A percentile compares a stretch with the other conserved stretches of the same genome.
Evolutionary conservation across 2,329 filamentous ascomycete genomes (phyloP).

Genomic region (Ceratocystis albifundus): DNA sequence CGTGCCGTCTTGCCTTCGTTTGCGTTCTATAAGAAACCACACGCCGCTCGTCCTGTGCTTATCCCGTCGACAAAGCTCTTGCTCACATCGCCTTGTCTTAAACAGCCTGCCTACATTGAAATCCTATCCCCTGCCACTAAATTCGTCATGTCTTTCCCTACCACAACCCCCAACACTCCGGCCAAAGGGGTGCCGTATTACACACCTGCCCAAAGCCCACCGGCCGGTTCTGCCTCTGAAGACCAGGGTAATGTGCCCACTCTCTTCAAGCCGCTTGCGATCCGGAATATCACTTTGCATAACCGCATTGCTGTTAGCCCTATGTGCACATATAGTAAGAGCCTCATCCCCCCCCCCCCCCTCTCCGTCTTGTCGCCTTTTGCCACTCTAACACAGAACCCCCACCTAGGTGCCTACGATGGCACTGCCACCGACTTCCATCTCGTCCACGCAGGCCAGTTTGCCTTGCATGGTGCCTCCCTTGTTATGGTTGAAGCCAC

Average conservation of each 20-base stretch:
- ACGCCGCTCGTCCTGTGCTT: neutral
- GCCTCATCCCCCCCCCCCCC: no score
- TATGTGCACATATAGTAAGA: constrained; percentile 40
- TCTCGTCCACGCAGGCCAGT: constrained; percentile 68
- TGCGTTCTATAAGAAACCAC: no score
- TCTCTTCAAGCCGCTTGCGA: constrained; percentile 45
- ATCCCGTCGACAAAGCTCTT: neutral
- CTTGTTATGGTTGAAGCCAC: constrained; percentile 70
- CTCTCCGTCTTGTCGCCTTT: neutral
- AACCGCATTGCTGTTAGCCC: constrained; percentile 50
- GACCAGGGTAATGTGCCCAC: constrained; percentile 36
- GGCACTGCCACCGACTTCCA: constrained; percentile 73
- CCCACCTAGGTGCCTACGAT: constrained; percentile 38
- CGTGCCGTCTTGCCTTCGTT: no score
- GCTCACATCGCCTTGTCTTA: neutral
- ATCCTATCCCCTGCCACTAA: neutral
- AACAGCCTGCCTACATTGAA: no score
- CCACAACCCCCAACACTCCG: constrained; percentile 28
- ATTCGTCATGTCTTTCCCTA: neutral
- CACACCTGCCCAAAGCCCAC: constrained; percentile 43
- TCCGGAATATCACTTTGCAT: constrained; percentile 41
- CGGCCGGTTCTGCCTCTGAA: constrained; percentile 35
- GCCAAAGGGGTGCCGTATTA: constrained; percentile 38
- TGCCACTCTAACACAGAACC: neutral
- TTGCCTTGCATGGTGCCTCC: constrained; percentile 61